Conservation (phyloP, 1,284 basidiomycete genomes). For the Rhodotorula sp. region DNA sequence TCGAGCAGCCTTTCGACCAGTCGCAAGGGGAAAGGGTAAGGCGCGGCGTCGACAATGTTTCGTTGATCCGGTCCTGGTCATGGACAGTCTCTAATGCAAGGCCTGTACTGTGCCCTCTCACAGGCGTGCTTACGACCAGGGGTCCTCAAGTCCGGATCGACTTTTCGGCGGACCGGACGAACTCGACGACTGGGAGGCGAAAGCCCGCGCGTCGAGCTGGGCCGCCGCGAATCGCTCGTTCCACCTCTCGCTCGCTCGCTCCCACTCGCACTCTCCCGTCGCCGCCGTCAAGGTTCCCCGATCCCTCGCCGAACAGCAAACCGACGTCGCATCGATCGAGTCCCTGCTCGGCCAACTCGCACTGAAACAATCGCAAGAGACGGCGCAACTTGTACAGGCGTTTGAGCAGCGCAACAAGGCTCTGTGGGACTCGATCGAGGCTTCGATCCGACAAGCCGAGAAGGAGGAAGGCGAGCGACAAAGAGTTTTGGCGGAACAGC, state of each 20-base stretch:
- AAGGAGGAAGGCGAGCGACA: constrained; percentile 70
- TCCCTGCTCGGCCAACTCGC: constrained; percentile 31
- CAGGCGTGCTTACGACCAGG: constrained; percentile 1
- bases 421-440: constrained; percentile 67
- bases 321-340: constrained; percentile 25
- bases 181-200: constrained; percentile 31
- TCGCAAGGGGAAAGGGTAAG: constrained; percentile 28
- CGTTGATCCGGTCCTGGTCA: neutral
- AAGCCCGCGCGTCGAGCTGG: constrained; percentile 28
- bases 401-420: constrained; percentile 76
- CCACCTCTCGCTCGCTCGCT: constrained; percentile 32
- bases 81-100: too few relatives aligned
- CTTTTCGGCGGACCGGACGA: constrained; percentile 17
- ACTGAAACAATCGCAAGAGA: constrained; percentile 51
- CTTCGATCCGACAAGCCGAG: constrained; percentile 72
- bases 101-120: too few relatives aligned
- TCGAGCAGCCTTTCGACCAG: neutral
- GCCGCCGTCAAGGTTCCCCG: neutral
- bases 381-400: constrained; percentile 67
- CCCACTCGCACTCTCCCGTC: constrained; percentile 16
- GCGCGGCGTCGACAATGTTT: too few relatives aligned
- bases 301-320: neutral
- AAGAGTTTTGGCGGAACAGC: constrained; percentile 53
- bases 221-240: constrained; percentile 38
- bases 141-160: neutral